Conservation (phyloP, 352 stramenopile genomes). For the Globisporangium spiculum region DNA sequence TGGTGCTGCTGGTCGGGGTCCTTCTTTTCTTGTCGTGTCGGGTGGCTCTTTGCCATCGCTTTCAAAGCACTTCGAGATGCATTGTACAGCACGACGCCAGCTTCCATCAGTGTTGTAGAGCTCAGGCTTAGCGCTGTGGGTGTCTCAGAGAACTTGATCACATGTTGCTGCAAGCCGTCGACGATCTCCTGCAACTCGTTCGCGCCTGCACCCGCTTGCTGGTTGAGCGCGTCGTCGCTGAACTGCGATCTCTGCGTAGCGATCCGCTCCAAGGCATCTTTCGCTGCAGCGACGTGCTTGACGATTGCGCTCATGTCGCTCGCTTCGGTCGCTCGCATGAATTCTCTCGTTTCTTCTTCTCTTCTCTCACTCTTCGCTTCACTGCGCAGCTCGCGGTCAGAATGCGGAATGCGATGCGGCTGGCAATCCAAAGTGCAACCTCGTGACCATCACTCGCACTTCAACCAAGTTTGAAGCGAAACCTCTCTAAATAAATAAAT, state of each 20-base stretch:
- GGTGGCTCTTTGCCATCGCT: constrained; percentile 14
- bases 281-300: constrained; percentile 21
- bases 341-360: constrained; percentile 10
- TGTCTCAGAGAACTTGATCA: constrained; percentile 23
- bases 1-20: background rate
- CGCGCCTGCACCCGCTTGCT: constrained; percentile 4
- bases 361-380: background rate
- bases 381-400: background rate
- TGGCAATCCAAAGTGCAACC: constrained; percentile 1
- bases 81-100: constrained; percentile 71
- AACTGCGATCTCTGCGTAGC: background rate
- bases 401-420: constrained; percentile 11
- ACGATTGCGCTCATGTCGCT: constrained; percentile 15
- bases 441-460: constrained; percentile 23
- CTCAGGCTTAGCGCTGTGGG: constrained; percentile 30
- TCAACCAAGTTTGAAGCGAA: constrained; percentile 9
- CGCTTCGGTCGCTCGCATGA: background rate
- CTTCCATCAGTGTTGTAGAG: constrained; percentile 43
- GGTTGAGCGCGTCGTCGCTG: background rate
- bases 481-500: background rate
- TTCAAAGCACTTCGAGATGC: constrained; percentile 42
- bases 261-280: constrained; percentile 17
- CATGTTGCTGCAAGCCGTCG: constrained; percentile 29
- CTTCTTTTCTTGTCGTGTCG: background rate
- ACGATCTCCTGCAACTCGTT: constrained; percentile 3